phyloP scores from a whole-genome alignment of 1,284 basidiomycete genomes.

The Takashimella tepidaria region DNA sequence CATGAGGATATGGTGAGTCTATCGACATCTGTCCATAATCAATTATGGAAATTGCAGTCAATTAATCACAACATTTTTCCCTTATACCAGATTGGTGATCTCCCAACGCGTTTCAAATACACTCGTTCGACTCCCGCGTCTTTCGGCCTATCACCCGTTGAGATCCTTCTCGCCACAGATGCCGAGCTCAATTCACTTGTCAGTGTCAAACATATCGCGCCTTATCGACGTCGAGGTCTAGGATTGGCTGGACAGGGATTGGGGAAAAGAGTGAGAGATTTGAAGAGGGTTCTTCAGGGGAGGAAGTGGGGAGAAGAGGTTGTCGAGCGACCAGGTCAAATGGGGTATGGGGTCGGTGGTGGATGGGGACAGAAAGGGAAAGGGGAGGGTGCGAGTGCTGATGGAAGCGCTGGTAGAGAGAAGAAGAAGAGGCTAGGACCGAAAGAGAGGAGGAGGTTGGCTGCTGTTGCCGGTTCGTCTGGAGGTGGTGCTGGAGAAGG shows the following conservation, averaged over 20 bases:
- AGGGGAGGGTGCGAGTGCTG: not conserved
- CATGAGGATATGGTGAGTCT: conserved; percentile 86
- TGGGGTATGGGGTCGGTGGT: conserved; percentile 3
- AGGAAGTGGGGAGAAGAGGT: conserved; percentile 51
- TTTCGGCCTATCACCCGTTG: conserved; percentile 73
- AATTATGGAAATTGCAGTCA: too few species aligned
- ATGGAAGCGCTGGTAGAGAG: not conserved
- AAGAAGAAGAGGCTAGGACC: conserved; percentile 5
- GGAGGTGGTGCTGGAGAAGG: not conserved
- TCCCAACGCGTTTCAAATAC: conserved; percentile 93
- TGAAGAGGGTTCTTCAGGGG: conserved; percentile 58
- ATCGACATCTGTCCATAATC: conserved; percentile 6
- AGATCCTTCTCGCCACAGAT: conserved; percentile 90
- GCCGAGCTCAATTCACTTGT: conserved; percentile 87
- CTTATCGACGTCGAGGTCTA: conserved; percentile 62
- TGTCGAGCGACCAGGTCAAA: conserved; percentile 14
- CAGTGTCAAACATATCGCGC: conserved; percentile 81
- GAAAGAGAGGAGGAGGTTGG: not conserved
- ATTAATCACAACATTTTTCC: too few species aligned
- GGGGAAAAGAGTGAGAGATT: conserved; percentile 64
- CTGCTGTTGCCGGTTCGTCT: too few species aligned
- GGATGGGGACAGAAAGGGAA: conserved; percentile 11
- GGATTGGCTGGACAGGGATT: conserved; percentile 58
- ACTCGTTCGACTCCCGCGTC: conserved; percentile 61
- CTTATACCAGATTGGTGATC: conserved; percentile 65